These are phyloP conservation scores for Apiotrichum montevideense DNA, from an alignment of 1,284 basidiomycete species.

Conservation along the genomic window DNA sequence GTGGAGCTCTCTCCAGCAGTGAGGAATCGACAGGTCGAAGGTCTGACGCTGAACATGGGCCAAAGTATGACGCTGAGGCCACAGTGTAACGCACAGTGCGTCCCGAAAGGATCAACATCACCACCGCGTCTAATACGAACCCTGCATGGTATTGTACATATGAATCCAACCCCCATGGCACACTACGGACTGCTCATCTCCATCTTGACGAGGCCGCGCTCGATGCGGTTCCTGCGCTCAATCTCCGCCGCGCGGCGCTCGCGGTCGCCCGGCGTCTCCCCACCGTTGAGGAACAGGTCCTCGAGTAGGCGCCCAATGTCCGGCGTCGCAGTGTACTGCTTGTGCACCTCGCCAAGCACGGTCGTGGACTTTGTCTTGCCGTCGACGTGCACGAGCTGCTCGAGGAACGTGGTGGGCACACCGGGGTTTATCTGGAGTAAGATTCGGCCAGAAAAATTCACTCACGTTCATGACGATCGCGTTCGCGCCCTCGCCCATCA, in stretches of 20 bases:
- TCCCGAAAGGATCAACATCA: too few species aligned
- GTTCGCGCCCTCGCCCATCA: slow-evolving; percentile 69
- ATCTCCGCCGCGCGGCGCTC: slow-evolving; percentile 39
- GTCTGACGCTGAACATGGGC: too few species aligned
- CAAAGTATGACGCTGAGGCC: too few species aligned
- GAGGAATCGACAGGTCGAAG: too few species aligned
- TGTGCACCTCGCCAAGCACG: slow-evolving; percentile 77
- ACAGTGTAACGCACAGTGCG: too few species aligned
- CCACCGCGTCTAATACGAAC: neutral
- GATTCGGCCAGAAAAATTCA: slow-evolving; percentile 10
- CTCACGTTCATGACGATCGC: slow-evolving; percentile 75
- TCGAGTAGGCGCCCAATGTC: slow-evolving; percentile 70
- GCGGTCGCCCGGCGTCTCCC: slow-evolving; percentile 42
- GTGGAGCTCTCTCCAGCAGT: too few species aligned
- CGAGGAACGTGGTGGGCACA: slow-evolving; percentile 80
- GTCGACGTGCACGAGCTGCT: slow-evolving; percentile 77
- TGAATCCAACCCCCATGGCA: neutral
- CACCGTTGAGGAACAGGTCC: slow-evolving; percentile 55
- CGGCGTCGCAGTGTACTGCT: slow-evolving; percentile 78
- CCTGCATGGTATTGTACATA: slow-evolving; percentile 2
- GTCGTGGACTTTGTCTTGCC: slow-evolving; percentile 55
- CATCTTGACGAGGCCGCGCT: slow-evolving; percentile 57
- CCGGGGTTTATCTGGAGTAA: slow-evolving; percentile 65
- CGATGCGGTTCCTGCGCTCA: slow-evolving; percentile 39
- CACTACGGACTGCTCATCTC: slow-evolving; percentile 39